Conservation (phyloP, 805 yeast species). For the Schwanniomyces vanrijiae region DNA sequence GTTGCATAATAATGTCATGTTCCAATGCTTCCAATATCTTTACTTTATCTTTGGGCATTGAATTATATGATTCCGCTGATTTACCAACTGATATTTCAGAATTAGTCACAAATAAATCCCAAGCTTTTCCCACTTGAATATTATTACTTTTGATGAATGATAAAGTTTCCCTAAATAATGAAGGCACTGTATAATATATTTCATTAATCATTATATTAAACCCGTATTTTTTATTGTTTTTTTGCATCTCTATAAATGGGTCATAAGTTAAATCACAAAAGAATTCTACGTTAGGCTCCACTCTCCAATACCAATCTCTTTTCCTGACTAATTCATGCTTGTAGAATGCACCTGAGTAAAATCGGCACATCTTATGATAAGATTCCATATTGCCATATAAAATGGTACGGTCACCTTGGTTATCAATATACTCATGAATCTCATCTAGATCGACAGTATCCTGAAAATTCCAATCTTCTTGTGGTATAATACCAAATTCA, state of each 20-base stretch:
- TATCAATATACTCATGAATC: slow-evolving; percentile 57
- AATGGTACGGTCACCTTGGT: slow-evolving; percentile 81
- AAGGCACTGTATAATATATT: slow-evolving; percentile 78
- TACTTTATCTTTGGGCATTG: slow-evolving; percentile 9
- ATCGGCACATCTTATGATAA: slow-evolving; percentile 96
- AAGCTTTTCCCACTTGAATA: slow-evolving; percentile 57
- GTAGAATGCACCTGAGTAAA: slow-evolving; percentile 79
- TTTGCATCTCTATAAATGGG: slow-evolving; percentile 81
- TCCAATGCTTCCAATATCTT: slow-evolving; percentile 30
- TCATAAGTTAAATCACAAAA: slow-evolving; percentile 91
- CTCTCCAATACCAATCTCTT: slow-evolving; percentile 93
- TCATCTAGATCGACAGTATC: slow-evolving; percentile 37
- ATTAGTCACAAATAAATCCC: slow-evolving; percentile 61
- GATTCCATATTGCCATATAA: slow-evolving; percentile 81
- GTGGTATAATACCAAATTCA: slow-evolving; percentile 68
- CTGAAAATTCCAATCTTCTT: slow-evolving; percentile 67
- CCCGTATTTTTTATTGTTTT: slow-evolving; percentile 71
- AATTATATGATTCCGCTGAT: slow-evolving; percentile 20
- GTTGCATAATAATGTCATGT: slow-evolving; percentile 22
- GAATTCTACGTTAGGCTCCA: slow-evolving; percentile 90
- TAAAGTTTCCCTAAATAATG: slow-evolving; percentile 70
- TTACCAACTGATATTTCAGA: slow-evolving; percentile 22
- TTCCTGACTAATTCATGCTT: slow-evolving; percentile 71
- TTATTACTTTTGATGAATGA: slow-evolving; percentile 51
- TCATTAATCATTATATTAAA: slow-evolving; percentile 81